phyloP scores from a whole-genome alignment of 495 filamentous ascomycete genomes.

The Penicillium simplicissimum region DNA sequence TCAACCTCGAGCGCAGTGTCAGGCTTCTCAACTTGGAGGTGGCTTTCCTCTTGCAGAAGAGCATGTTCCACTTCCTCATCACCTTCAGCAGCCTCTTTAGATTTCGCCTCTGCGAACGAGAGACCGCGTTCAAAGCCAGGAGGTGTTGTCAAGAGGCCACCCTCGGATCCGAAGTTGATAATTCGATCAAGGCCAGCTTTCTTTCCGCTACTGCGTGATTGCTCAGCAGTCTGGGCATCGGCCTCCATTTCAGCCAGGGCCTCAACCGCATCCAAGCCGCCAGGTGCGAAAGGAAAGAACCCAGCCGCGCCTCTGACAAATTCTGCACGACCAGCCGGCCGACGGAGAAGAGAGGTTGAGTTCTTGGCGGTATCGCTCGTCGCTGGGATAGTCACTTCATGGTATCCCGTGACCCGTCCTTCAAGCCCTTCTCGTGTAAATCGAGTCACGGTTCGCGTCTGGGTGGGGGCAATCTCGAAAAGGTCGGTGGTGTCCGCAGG shows the following conservation, averaged over 20 bases:
- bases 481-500: slow-evolving; percentile 74
- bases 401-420: slow-evolving; percentile 90
- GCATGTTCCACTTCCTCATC: slow-evolving; percentile 73
- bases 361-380: slow-evolving; percentile 92
- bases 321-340: slow-evolving; percentile 83
- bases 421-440: slow-evolving; percentile 92
- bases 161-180: slow-evolving; percentile 76
- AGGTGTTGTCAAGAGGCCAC: slow-evolving; percentile 75
- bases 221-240: slow-evolving; percentile 48
- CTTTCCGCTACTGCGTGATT: slow-evolving; percentile 45
- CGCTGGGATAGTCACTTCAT: slow-evolving; percentile 90
- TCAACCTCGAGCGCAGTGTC: slow-evolving; percentile 33
- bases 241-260: slow-evolving; percentile 75
- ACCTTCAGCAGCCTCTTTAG: slow-evolving; percentile 54
- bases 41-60: slow-evolving; percentile 67
- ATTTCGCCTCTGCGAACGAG: slow-evolving; percentile 64
- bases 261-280: slow-evolving; percentile 85
- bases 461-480: slow-evolving; percentile 84
- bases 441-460: slow-evolving; percentile 87
- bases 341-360: slow-evolving; percentile 85
- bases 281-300: slow-evolving; percentile 94
- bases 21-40: slow-evolving; percentile 35
- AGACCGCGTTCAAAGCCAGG: slow-evolving; percentile 83
- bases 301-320: slow-evolving; percentile 95
- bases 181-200: slow-evolving; percentile 66